A percentile compares a stretch with the other conserved stretches of the same genome.
phyloP scores from a whole-genome alignment of 2,329 filamentous ascomycete species.

The Epichloe amarillans region DNA sequence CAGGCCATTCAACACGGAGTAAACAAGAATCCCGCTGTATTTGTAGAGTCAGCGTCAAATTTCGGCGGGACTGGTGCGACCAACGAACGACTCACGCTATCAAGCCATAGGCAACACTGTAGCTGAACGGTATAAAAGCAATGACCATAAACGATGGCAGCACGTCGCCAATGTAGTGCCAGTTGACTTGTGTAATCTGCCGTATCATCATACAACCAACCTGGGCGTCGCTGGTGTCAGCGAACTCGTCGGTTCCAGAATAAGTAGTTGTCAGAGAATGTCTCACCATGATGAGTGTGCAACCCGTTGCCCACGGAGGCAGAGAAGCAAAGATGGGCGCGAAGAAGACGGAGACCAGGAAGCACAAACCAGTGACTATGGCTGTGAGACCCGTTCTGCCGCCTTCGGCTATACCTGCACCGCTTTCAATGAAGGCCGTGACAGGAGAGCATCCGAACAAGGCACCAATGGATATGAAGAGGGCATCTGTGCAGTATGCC shows the following conservation, averaged over 20 bases:
- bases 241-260: not conserved
- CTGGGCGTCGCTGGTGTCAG: constrained; percentile 16
- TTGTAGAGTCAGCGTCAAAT: constrained; percentile 2
- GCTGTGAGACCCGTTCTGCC: constrained; percentile 61
- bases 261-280: not conserved
- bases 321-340: constrained; percentile 66
- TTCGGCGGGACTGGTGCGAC: not conserved
- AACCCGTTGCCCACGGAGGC: constrained; percentile 65
- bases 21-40: constrained; percentile 38
- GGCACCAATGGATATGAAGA: constrained; percentile 57
- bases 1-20: constrained; percentile 35
- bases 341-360: constrained; percentile 60
- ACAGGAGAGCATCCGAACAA: constrained; percentile 58
- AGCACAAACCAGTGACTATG: constrained; percentile 55
- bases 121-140: constrained; percentile 64
- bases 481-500: constrained; percentile 61
- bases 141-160: constrained; percentile 65
- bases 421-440: constrained; percentile 64
- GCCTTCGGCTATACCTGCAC: constrained; percentile 63
- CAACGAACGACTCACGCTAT: constrained; percentile 44
- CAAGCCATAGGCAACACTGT: constrained; percentile 65
- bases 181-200: constrained; percentile 62
- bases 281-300: constrained; percentile 51
- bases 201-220: constrained; percentile 70
- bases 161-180: constrained; percentile 62